Percentiles rank a stretch among this genome's conserved stretches.
Conservation (phyloP, 371 early-diverging fungal genomes). For the Syncephalis plumigaleata region DNA sequence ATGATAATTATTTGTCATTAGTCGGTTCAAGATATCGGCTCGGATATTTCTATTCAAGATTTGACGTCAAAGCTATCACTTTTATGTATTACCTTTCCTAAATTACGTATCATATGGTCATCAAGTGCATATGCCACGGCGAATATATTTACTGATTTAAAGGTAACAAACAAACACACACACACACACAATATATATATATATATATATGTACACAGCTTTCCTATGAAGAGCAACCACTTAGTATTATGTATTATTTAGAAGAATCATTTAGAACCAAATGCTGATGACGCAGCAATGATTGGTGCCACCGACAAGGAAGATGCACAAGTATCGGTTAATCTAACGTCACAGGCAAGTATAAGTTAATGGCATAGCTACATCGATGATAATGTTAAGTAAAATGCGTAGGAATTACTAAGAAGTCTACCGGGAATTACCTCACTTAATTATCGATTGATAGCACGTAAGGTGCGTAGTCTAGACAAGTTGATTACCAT, state of each 20-base stretch:
- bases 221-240: neutral
- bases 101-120: constrained; percentile 80
- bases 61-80: constrained; percentile 59
- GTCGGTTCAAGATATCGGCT: constrained; percentile 17
- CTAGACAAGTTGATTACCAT: constrained; percentile 27
- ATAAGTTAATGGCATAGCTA: neutral
- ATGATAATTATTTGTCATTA: neutral
- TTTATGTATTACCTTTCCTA: constrained; percentile 72
- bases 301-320: constrained; percentile 52
- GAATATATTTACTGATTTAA: constrained; percentile 73
- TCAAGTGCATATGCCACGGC: constrained; percentile 71
- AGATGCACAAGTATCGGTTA: constrained; percentile 39
- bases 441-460: constrained; percentile 45
- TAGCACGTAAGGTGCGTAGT: constrained; percentile 44
- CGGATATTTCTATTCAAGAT: constrained; percentile 33
- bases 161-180: constrained; percentile 23
- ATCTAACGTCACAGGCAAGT: constrained; percentile 43
- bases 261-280: constrained; percentile 59
- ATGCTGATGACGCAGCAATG: constrained; percentile 37
- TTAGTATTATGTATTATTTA: constrained; percentile 8
- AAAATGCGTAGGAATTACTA: constrained; percentile 37
- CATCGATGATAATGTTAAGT: constrained; percentile 2
- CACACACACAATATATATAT: no score
- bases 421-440: constrained; percentile 74
- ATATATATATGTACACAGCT: no score